Evolutionary conservation across 495 filamentous ascomycete genomes (phyloP).

Genomic region (Penicillium steckii): DNA sequence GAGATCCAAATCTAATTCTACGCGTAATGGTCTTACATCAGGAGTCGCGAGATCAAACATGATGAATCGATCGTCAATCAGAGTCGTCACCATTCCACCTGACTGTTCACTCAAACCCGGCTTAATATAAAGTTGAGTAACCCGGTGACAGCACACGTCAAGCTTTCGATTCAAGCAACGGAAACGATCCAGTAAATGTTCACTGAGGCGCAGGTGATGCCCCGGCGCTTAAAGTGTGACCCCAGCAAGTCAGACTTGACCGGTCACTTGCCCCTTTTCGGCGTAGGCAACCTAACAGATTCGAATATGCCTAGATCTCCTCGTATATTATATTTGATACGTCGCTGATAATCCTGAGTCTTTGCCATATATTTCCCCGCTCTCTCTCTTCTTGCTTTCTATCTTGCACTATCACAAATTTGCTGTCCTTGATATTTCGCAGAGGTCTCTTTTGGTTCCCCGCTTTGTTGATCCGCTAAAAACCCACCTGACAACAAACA

Average conservation of each 20-base stretch:
- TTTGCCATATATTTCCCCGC: too few relatives aligned
- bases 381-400: too few relatives aligned
- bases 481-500: not conserved
- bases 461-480: not conserved
- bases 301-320: too few relatives aligned
- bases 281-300: not conserved
- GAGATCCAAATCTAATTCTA: too few relatives aligned
- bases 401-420: too few relatives aligned
- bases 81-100: conserved; percentile 7
- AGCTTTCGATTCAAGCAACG: conserved; percentile 13
- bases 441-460: not conserved
- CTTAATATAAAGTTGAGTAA: not conserved
- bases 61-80: not conserved
- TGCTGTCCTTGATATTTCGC: too few relatives aligned
- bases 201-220: conserved; percentile 22
- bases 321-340: not conserved
- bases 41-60: not conserved
- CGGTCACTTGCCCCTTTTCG: conserved; percentile 15
- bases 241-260: conserved; percentile 18
- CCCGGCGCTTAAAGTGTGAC: conserved; percentile 30
- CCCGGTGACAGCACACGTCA: conserved; percentile 11
- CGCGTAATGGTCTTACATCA: not conserved
- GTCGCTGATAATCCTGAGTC: not conserved
- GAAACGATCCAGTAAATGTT: not conserved
- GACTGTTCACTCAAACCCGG: not conserved